Evolutionary conservation across 345 rosid genomes (phyloP).

Genomic region (Dimocarpus longan): DNA sequence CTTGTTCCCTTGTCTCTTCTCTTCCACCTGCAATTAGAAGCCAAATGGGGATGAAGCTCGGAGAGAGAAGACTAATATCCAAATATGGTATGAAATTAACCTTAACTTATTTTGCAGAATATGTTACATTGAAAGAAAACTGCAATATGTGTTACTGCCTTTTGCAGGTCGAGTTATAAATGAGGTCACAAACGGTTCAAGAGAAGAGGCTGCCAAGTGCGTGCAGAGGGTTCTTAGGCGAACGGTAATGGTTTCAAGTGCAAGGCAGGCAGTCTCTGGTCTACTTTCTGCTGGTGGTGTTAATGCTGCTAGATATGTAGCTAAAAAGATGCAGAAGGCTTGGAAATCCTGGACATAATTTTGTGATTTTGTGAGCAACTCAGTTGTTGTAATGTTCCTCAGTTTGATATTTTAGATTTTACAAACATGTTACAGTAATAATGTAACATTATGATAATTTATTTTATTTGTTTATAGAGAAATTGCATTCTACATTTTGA

Average conservation of each 20-base stretch:
- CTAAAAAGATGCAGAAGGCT: conserved; percentile 68
- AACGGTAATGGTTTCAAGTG: conserved; percentile 79
- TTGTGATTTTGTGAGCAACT: not conserved
- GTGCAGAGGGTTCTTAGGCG: conserved; percentile 62
- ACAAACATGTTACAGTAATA: too few species aligned
- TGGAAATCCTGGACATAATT: conserved; percentile 54
- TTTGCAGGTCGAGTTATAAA: conserved; percentile 46
- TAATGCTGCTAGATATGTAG: conserved; percentile 63
- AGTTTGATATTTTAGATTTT: not conserved
- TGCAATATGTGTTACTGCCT: not conserved
- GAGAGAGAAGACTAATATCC: conserved; percentile 44
- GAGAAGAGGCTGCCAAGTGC: conserved; percentile 68
- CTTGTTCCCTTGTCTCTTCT: conserved; percentile 53
- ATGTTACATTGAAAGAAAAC: not conserved
- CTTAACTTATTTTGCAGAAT: not conserved
- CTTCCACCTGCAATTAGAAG: conserved; percentile 70
- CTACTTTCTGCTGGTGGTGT: conserved; percentile 65
- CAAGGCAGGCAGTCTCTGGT: conserved; percentile 85
- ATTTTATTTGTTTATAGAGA: not conserved
- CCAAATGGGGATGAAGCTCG: conserved; percentile 60
- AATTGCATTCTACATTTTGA: too few species aligned
- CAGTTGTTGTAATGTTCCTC: not conserved
- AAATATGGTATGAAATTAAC: conserved; percentile 55
- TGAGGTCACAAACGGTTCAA: conserved; percentile 54
- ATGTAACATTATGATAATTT: too few species aligned